Conservation (phyloP, 2,329 filamentous ascomycete genomes). For the Diaporthe amygdali region DNA sequence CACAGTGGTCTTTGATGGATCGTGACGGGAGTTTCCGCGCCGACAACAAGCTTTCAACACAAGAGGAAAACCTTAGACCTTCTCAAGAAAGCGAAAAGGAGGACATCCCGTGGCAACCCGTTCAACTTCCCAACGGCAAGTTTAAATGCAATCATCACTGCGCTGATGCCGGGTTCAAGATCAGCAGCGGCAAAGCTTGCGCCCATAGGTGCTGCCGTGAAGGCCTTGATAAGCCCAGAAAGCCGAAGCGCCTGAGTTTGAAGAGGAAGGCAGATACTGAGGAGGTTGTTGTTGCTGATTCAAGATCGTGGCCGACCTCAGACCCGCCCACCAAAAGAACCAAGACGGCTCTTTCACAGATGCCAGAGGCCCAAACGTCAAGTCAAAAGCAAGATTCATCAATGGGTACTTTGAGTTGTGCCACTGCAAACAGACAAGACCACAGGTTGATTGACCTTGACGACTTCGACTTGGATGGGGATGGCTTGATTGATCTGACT, state of each 20-base stretch:
- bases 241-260: constrained; percentile 39
- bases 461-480: constrained; percentile 15
- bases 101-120: constrained; percentile 39
- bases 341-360: background rate
- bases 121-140: constrained; percentile 69
- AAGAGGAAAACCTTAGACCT: background rate
- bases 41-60: background rate
- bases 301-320: background rate
- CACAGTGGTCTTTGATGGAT: background rate
- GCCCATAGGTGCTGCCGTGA: constrained; percentile 77
- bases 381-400: background rate
- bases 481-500: constrained; percentile 23
- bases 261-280: constrained; percentile 33
- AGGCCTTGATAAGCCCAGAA: constrained; percentile 68
- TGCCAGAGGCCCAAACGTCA: background rate
- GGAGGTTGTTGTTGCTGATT: background rate
- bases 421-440: background rate
- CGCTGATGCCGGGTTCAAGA: constrained; percentile 38
- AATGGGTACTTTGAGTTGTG: too few species aligned
- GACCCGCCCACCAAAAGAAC: background rate
- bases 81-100: constrained; percentile 6
- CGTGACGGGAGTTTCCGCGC: background rate
- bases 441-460: background rate
- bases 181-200: constrained; percentile 53
- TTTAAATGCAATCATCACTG: constrained; percentile 78